Base-by-base conservation (phyloP, 140 eudicot species). In the Cichorium intybus region DNA sequence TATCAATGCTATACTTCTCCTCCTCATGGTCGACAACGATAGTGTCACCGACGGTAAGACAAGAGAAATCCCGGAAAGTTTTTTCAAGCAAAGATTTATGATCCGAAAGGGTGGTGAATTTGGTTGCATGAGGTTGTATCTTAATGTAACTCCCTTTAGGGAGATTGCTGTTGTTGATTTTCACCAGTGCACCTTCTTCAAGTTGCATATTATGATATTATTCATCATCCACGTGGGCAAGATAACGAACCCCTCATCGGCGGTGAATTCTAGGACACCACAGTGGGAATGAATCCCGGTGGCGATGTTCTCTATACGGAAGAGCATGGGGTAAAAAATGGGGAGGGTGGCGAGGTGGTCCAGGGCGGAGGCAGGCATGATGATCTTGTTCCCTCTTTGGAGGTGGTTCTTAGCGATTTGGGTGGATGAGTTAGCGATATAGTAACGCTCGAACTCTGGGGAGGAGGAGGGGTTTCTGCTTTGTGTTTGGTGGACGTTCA, bases 201-300 rank as follows among this genome's bases (percentile, higher is more conserved):
- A 82, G 23, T 0, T 21, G 21, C 75, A 82, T 4, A 56, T 66
- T 79, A 20, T 68, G n/a, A n/a, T n/a, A n/a, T n/a, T n/a, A n/a
- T n/a, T 35, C 88, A 79, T 79, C 88, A 82, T 82, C 85, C 78
- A 77, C 18, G 72, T 24, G 2, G 87, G 83, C 53, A 81, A 1
- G 66, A 7, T 34, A 1, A 77, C 74, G 10, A 54, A 17, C 2
- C 82, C 79, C 63, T 80, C 82, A 0, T 72, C 71, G 5, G 70
- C 82, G 37, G 52, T 68, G 62, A 76, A 80, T 50, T 80, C 82
- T 0, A 72, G 21, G 6, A 80, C 82, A 14, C 86, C 82, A 24
- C 82, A 80, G 15, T 72, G 79, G 2, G 82, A 68, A 49, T 62
- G 68, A n/a, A n/a, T n/a, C n/a, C n/a, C n/a, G n/a, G n/a, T n/a